These are phyloP conservation scores for Aspergillus sp. DNA, from an alignment of 2,329 filamentous ascomycete genomes.

Conservation along the genomic window DNA sequence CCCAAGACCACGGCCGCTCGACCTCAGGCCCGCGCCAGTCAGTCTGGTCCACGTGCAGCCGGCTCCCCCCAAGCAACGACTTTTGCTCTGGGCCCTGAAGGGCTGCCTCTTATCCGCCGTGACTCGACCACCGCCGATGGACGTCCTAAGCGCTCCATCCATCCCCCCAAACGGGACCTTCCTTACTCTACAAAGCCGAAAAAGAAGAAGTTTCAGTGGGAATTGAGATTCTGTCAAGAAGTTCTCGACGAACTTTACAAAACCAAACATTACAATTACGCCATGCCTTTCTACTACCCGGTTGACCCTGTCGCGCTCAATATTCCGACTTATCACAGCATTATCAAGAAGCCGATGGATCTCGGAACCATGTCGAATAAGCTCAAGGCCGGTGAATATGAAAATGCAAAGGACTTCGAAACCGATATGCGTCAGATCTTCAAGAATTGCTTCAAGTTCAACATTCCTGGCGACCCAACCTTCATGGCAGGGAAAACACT, in stretches of 20 bases:
- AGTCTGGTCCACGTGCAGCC: conserved; percentile 29
- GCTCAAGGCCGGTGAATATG: conserved; percentile 70
- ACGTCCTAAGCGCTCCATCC: conserved; percentile 86
- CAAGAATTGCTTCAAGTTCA: conserved; percentile 88
- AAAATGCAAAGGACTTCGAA: conserved; percentile 77
- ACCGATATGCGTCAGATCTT: conserved; percentile 76
- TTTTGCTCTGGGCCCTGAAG: conserved; percentile 71
- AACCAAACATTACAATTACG: conserved; percentile 60
- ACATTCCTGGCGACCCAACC: conserved; percentile 69
- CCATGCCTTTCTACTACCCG: conserved; percentile 69
- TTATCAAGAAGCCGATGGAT: conserved; percentile 98
- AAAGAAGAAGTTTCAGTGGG: conserved; percentile 80
- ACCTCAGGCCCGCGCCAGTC: conserved; percentile 37
- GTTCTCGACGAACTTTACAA: conserved; percentile 72
- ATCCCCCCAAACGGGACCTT: conserved; percentile 88
- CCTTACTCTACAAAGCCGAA: conserved; percentile 82
- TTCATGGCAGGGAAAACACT: conserved; percentile 64
- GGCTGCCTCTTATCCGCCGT: conserved; percentile 73
- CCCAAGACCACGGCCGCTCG: conserved; percentile 45
- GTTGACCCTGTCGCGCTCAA: conserved; percentile 92
- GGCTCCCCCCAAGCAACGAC: conserved; percentile 43
- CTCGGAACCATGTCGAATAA: conserved; percentile 73
- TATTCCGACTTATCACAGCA: conserved; percentile 84
- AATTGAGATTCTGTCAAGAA: conserved; percentile 83
- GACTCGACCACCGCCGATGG: conserved; percentile 73